These are phyloP conservation scores for Ogataea philodendri DNA, from an alignment of 805 yeast genomes.

Conservation along the genomic window DNA sequence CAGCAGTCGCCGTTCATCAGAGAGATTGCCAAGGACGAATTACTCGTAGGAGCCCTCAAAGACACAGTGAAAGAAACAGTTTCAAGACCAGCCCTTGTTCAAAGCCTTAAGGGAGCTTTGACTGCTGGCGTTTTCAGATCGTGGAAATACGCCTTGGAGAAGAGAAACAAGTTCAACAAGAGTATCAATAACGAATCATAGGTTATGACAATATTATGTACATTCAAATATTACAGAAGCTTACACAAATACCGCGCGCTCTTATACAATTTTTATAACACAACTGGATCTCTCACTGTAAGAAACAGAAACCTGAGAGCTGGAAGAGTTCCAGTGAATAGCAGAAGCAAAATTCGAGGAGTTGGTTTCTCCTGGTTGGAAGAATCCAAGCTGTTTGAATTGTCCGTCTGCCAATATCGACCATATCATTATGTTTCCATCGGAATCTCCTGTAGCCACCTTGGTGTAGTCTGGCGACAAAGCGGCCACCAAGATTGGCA, in stretches of 20 bases:
- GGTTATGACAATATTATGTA: conserved; percentile 10
- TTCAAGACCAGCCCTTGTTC: conserved; percentile 65
- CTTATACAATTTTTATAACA: conserved; percentile 20
- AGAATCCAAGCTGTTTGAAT: conserved; percentile 21
- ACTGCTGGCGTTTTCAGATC: conserved; percentile 83
- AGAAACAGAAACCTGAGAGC: conserved; percentile 26
- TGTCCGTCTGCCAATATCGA: conserved; percentile 30
- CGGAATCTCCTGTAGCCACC: conserved; percentile 64
- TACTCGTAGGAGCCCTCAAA: conserved; percentile 35
- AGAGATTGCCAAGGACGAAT: conserved; percentile 42
- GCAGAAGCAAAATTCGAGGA: conserved; percentile 21
- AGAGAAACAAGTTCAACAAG: conserved; percentile 40
- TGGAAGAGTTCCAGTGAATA: conserved; percentile 28
- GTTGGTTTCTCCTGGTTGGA: conserved; percentile 24
- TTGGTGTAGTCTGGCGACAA: conserved; percentile 48
- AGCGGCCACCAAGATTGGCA: conserved; percentile 53
- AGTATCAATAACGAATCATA: conserved; percentile 7
- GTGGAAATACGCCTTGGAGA: conserved; percentile 72
- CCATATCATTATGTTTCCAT: conserved; percentile 59
- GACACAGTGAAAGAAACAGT: conserved; percentile 55
- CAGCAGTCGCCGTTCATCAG: conserved; percentile 37
- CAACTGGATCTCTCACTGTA: conserved; percentile 29
- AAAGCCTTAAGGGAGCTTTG: conserved; percentile 76
- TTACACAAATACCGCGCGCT: conserved; percentile 4
- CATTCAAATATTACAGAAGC: conserved; percentile 10